A percentile compares a stretch with the other conserved stretches of the same genome.
phyloP scores from a whole-genome alignment of 208 protist species.

The Lotmaria passim region DNA sequence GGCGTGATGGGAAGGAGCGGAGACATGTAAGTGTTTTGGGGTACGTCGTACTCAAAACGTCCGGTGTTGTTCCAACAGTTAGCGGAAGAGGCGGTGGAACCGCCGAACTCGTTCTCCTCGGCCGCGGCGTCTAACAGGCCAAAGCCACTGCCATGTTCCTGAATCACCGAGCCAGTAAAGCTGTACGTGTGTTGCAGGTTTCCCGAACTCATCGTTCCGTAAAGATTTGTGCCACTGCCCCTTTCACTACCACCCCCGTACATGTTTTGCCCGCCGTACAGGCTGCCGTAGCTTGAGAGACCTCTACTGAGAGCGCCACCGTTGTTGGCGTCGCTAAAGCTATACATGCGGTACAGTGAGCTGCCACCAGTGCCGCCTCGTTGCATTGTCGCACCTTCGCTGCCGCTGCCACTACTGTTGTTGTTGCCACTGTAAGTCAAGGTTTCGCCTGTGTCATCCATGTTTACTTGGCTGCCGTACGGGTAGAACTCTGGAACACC shows the following conservation, averaged over 20 bases:
- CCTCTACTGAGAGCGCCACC: background rate
- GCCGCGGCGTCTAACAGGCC: background rate
- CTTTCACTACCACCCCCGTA: background rate
- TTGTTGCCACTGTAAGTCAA: background rate
- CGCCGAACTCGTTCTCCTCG: constrained; percentile 12
- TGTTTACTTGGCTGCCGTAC: background rate
- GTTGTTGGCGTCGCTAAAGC: background rate
- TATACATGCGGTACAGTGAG: constrained; percentile 18
- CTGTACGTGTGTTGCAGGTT: constrained; percentile 13
- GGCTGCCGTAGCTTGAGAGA: constrained; percentile 1
- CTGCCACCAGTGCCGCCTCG: background rate
- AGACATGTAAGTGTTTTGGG: background rate
- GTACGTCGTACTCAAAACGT: background rate
- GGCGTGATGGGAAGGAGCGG: constrained; percentile 1
- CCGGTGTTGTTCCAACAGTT: background rate
- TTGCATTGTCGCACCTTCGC: background rate
- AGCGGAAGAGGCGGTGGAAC: background rate
- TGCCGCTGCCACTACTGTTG: background rate
- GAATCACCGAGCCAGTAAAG: constrained; percentile 3
- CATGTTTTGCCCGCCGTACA: constrained; percentile 7
- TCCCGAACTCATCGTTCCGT: constrained; percentile 6
- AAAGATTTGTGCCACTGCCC: constrained; percentile 1
- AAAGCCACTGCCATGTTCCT: constrained; percentile 10
- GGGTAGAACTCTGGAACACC: background rate
- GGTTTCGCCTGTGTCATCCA: background rate